Conservation (phyloP, 495 filamentous ascomycete species). For the Barbatosphaeria neglecta region DNA sequence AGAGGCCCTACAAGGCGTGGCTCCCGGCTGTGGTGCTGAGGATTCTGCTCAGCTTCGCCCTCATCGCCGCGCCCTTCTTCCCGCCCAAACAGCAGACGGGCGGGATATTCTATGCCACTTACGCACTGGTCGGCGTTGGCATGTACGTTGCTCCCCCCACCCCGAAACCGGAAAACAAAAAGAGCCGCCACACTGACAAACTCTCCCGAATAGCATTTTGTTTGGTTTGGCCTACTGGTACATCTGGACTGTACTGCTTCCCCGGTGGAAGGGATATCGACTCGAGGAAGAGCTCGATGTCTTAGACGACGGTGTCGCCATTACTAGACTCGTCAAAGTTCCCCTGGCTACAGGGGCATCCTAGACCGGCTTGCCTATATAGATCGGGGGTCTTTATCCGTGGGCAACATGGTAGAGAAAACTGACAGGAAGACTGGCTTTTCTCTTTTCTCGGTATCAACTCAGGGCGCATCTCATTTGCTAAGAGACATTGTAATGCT, state of each 20-base stretch:
- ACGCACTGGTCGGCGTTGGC: slow-evolving; percentile 57
- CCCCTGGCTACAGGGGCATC: no score
- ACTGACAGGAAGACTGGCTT: no score
- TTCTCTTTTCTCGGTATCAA: no score
- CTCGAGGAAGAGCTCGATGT: slow-evolving; percentile 48
- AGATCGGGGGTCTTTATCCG: no score
- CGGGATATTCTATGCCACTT: slow-evolving; percentile 57
- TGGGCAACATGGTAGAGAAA: no score
- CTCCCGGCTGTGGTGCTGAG: slow-evolving; percentile 37
- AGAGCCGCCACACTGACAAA: neutral
- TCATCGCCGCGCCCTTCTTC: slow-evolving; percentile 45
- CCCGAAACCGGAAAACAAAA: neutral
- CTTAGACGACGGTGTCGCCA: slow-evolving; percentile 46
- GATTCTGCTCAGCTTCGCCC: slow-evolving; percentile 30
- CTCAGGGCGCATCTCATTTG: no score
- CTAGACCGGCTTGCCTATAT: no score
- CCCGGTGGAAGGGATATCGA: slow-evolving; percentile 42
- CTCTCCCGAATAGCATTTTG: slow-evolving; percentile 30
- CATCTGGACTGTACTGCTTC: slow-evolving; percentile 49
- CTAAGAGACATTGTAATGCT: no score
- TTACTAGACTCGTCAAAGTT: slow-evolving; percentile 44
- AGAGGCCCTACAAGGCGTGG: slow-evolving; percentile 62
- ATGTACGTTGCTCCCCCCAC: slow-evolving; percentile 44
- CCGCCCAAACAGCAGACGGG: slow-evolving; percentile 41
- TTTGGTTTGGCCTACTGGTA: slow-evolving; percentile 60